phyloP scores from a whole-genome alignment of 495 filamentous ascomycete genomes.

The Immersiella caudata region DNA sequence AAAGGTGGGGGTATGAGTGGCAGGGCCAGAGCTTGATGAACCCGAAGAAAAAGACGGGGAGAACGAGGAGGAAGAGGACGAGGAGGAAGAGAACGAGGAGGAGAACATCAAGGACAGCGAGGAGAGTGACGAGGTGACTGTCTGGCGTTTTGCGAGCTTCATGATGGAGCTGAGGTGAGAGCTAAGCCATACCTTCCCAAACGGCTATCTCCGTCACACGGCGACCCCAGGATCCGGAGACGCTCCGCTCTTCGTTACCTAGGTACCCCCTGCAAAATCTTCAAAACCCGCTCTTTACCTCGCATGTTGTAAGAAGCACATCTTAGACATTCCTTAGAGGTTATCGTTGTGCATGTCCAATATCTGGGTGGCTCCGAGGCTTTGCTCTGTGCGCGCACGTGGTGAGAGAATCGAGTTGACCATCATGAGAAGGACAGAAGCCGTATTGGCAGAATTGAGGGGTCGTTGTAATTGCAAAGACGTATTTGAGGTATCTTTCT shows the following conservation, averaged over 20 bases:
- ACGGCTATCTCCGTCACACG: background rate
- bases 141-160: background rate
- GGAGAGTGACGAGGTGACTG: background rate
- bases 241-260: background rate
- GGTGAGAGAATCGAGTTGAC: too few relatives aligned
- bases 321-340: background rate
- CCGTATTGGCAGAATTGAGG: too few relatives aligned
- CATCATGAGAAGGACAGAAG: too few relatives aligned
- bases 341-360: background rate
- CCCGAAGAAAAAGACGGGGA: background rate
- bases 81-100: background rate
- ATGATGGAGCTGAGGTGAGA: background rate
- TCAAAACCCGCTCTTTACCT: background rate
- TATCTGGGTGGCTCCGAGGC: too few relatives aligned
- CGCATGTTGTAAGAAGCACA: background rate
- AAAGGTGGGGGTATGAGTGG: background rate
- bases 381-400: too few relatives aligned
- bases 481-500: too few relatives aligned
- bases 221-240: background rate
- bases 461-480: too few relatives aligned
- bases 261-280: background rate
- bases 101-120: background rate
- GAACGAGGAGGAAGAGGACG: too few relatives aligned
- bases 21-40: background rate
- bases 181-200: too few relatives aligned